Conservation (phyloP, 768 basidiomycete genomes). For the Fibroporia radiculosa region DNA sequence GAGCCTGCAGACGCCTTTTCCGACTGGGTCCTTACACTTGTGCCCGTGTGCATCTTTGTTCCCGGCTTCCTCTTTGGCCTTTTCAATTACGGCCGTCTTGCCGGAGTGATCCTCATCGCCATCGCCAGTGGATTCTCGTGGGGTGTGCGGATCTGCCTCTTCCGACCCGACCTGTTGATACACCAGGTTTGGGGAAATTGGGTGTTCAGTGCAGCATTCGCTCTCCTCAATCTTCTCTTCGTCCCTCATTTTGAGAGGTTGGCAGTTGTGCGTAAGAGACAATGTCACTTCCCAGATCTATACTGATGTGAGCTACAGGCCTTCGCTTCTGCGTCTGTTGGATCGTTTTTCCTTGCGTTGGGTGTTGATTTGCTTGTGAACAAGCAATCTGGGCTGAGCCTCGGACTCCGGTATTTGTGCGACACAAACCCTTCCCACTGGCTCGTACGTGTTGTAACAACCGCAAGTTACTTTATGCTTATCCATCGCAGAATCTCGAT, state of each 20-base stretch:
- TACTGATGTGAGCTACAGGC: constrained; percentile 12
- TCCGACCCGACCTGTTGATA: constrained; percentile 44
- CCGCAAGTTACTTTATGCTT: neutral
- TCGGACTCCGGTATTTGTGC: constrained; percentile 54
- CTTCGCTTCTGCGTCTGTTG: constrained; percentile 42
- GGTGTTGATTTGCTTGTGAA: constrained; percentile 51
- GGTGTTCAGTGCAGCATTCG: constrained; percentile 42
- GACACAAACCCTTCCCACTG: constrained; percentile 55
- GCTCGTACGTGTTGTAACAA: constrained; percentile 29
- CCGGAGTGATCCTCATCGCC: constrained; percentile 39
- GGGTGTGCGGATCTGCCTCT: constrained; percentile 44
- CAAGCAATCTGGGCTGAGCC: constrained; percentile 53
- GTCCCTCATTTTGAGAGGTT: neutral
- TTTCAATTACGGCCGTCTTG: constrained; percentile 42
- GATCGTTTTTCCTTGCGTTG: constrained; percentile 51
- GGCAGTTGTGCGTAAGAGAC: neutral
- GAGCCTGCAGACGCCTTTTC: constrained; percentile 38
- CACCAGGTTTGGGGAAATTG: constrained; percentile 41
- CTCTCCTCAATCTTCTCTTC: constrained; percentile 17
- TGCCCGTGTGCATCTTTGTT: constrained; percentile 42
- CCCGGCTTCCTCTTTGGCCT: constrained; percentile 46
- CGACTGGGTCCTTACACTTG: constrained; percentile 42
- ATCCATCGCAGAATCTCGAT: constrained; percentile 36
- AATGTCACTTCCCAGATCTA: neutral
- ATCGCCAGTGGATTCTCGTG: constrained; percentile 50